These are phyloP conservation scores for Kodamaea laetipori DNA, from an alignment of 805 yeast species.

Conservation along the genomic window DNA sequence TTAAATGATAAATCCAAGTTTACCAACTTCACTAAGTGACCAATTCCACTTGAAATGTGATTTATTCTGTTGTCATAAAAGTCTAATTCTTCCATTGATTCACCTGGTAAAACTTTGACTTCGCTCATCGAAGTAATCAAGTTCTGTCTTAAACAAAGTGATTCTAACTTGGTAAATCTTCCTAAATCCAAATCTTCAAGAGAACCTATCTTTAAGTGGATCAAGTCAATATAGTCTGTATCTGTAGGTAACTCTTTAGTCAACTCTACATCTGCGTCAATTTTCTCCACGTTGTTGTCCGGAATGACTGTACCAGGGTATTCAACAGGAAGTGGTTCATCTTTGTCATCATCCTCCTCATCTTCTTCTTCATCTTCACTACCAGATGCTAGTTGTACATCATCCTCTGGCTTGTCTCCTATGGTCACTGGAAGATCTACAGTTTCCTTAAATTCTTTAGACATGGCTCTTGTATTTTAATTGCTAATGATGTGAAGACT, in stretches of 20 bases:
- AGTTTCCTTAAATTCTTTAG: not conserved
- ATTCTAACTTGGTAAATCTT: constrained; percentile 58
- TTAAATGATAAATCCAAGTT: constrained; percentile 86
- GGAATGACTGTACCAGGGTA: constrained; percentile 47
- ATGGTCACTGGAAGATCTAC: constrained; percentile 15
- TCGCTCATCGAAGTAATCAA: constrained; percentile 66
- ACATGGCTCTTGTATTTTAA: not conserved
- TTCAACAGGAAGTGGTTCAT: constrained; percentile 41
- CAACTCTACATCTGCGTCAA: constrained; percentile 70
- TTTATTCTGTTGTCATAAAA: constrained; percentile 88
- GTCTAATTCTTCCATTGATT: constrained; percentile 73
- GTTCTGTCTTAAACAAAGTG: constrained; percentile 80
- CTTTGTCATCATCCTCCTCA: constrained; percentile 22
- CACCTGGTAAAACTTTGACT: constrained; percentile 59
- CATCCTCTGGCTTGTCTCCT: constrained; percentile 13
- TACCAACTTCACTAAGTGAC: constrained; percentile 56
- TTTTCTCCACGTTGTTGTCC: constrained; percentile 51
- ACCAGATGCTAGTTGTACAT: constrained; percentile 15
- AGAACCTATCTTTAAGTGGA: constrained; percentile 68
- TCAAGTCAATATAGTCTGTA: constrained; percentile 59
- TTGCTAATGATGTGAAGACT: not conserved
- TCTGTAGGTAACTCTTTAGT: constrained; percentile 60
- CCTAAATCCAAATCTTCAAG: constrained; percentile 60
- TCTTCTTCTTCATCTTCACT: constrained; percentile 26
- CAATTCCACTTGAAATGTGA: constrained; percentile 75